Evolutionary conservation across 2,329 filamentous ascomycete species (phyloP).

Genomic region (Fusarium coicis): DNA sequence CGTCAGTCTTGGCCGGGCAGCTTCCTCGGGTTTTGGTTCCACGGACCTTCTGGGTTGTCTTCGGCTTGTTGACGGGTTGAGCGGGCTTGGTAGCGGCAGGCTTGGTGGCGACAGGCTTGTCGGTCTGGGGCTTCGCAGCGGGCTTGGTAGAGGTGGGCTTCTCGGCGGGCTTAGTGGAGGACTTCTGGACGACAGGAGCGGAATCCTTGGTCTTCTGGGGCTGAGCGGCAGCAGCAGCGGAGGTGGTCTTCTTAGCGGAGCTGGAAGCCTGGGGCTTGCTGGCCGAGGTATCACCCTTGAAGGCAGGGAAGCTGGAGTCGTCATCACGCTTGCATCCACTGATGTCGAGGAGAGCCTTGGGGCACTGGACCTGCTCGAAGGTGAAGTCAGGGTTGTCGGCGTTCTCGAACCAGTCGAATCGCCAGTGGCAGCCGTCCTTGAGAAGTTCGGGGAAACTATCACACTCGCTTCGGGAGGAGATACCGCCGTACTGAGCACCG

Average conservation of each 20-base stretch:
- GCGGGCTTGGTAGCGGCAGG: conserved; percentile 14
- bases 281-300: conserved; percentile 23
- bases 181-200: conserved; percentile 21
- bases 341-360: conserved; percentile 57
- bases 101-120: background rate
- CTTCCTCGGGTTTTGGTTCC: conserved; percentile 23
- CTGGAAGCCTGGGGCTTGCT: conserved; percentile 15
- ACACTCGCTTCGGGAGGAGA: conserved; percentile 62
- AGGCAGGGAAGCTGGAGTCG: conserved; percentile 45
- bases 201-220: conserved; percentile 20
- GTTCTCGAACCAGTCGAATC: conserved; percentile 71
- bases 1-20: conserved; percentile 28
- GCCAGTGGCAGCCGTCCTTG: conserved; percentile 69
- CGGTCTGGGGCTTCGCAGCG: background rate
- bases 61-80: conserved; percentile 6
- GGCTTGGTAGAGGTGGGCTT: background rate
- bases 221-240: conserved; percentile 3
- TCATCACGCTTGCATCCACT: conserved; percentile 51
- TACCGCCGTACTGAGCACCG: conserved; percentile 68
- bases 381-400: conserved; percentile 67
- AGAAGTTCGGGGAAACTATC: conserved; percentile 62
- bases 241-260: background rate
- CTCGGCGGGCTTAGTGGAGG: conserved; percentile 14
- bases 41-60: conserved; percentile 20
- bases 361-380: conserved; percentile 67